phyloP scores from a whole-genome alignment of 768 basidiomycete species.

The Flagelloscypha sp. region DNA sequence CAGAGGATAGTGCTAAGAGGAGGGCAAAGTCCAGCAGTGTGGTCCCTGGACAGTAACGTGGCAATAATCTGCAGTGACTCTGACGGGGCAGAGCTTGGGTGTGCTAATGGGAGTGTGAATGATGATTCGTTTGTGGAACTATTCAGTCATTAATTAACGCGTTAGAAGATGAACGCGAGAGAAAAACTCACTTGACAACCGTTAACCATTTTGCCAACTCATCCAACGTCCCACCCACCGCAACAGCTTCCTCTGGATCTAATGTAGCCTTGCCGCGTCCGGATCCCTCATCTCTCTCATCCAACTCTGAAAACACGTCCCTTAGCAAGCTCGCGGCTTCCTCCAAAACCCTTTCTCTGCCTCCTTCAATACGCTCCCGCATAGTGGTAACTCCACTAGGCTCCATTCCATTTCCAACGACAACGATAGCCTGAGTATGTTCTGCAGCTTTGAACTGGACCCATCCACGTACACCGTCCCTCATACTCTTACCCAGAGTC shows the following conservation, averaged over 20 bases:
- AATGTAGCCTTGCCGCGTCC: conserved; percentile 20
- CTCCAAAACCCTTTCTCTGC: conserved; percentile 52
- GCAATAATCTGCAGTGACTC: conserved; percentile 48
- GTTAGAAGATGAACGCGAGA: conserved; percentile 2
- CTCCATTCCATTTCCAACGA: no score
- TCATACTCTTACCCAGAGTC: conserved; percentile 45
- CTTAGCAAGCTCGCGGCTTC: conserved; percentile 64
- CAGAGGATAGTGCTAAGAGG: conserved; percentile 57
- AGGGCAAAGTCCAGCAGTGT: conserved; percentile 48
- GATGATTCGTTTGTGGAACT: conserved; percentile 40
- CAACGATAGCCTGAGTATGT: no score
- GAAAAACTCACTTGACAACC: conserved; percentile 45
- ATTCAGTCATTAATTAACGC: conserved; percentile 8
- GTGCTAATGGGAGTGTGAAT: conserved; percentile 43
- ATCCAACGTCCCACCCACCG: conserved; percentile 54
- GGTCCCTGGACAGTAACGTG: conserved; percentile 55
- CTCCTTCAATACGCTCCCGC: conserved; percentile 3
- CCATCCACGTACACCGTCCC: conserved; percentile 54
- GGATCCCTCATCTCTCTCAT: conserved; percentile 50
- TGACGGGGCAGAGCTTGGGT: conserved; percentile 48
- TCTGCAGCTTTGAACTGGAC: conserved; percentile 27
- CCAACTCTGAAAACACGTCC: conserved; percentile 68
- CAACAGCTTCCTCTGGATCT: conserved; percentile 62
- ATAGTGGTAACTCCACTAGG: conserved; percentile 20
- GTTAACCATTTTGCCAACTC: conserved; percentile 52